A percentile compares a stretch with the other conserved stretches of the same genome.
phyloP scores from a whole-genome alignment of 75 land plant genomes.

The Cryptomeria japonica region DNA sequence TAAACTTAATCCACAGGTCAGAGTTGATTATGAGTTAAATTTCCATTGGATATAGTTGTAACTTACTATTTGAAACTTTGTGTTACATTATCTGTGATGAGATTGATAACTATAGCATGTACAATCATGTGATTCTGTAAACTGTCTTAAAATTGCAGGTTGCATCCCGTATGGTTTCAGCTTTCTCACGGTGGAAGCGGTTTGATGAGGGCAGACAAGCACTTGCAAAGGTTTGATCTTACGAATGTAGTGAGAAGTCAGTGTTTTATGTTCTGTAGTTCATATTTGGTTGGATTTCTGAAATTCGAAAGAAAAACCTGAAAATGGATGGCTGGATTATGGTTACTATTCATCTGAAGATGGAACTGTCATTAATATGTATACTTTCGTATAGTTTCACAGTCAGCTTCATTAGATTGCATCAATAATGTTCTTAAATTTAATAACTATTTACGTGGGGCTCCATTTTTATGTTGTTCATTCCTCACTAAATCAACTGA shows the following conservation, averaged over 20 bases:
- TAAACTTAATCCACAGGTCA: constrained; percentile 92
- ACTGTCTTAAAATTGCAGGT: constrained; percentile 45
- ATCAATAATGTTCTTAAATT: neutral
- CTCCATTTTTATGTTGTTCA: neutral
- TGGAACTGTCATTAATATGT: neutral
- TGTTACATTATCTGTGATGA: neutral
- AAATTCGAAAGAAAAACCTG: neutral
- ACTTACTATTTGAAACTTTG: neutral
- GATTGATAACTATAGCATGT: neutral
- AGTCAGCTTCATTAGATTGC: neutral
- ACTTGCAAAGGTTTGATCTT: constrained; percentile 68
- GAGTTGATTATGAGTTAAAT: neutral
- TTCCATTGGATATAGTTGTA: neutral
- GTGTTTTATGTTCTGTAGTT: neutral
- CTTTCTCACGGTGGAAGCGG: constrained; percentile 95
- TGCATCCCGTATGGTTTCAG: constrained; percentile 95
- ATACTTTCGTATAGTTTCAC: neutral
- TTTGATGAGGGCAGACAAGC: constrained; percentile 82
- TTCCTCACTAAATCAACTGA: neutral
- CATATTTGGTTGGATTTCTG: neutral
- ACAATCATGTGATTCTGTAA: neutral
- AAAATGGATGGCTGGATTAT: neutral
- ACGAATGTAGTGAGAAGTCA: neutral
- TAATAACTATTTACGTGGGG: neutral
- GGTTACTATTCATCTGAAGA: neutral